These are phyloP conservation scores for Hymenoscyphus repandus DNA, from an alignment of 2,329 filamentous ascomycete species.

Conservation along the genomic window DNA sequence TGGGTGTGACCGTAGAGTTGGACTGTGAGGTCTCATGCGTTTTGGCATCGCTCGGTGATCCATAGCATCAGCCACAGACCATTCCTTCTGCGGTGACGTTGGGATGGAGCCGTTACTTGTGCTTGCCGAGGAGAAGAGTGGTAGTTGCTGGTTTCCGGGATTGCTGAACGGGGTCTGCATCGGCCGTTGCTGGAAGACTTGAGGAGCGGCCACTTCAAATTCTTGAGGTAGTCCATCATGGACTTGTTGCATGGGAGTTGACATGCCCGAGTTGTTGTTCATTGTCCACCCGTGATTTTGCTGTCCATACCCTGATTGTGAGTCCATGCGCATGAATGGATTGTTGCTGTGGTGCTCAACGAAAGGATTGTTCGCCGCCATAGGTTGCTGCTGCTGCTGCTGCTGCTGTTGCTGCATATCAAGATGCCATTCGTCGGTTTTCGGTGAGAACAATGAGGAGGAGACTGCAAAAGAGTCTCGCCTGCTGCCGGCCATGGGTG, in stretches of 20 bases:
- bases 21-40: conserved; percentile 62
- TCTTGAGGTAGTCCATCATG: conserved; percentile 59
- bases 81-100: conserved; percentile 55
- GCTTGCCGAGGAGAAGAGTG: conserved; percentile 49
- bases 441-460: conserved; percentile 58
- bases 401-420: conserved; percentile 54
- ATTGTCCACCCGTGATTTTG: conserved; percentile 28
- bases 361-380: conserved; percentile 60
- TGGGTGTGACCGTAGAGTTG: conserved; percentile 65
- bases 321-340: conserved; percentile 62
- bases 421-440: conserved; percentile 59
- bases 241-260: conserved; percentile 62
- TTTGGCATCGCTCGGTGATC: conserved; percentile 46
- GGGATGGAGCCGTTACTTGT: conserved; percentile 45
- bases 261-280: conserved; percentile 57
- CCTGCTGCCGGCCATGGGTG: conserved; percentile 56
- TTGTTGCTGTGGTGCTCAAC: conserved; percentile 51
- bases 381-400: conserved; percentile 16
- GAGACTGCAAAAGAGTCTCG: conserved; percentile 58
- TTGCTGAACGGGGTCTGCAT: conserved; percentile 54
- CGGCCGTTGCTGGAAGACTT: conserved; percentile 44
- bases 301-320: conserved; percentile 37
- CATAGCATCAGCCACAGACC: conserved; percentile 45
- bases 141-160: conserved; percentile 42
- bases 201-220: conserved; percentile 43